phyloP scores from a whole-genome alignment of 2,329 filamentous ascomycete genomes.

The Neopestalotiopsis sp. region DNA sequence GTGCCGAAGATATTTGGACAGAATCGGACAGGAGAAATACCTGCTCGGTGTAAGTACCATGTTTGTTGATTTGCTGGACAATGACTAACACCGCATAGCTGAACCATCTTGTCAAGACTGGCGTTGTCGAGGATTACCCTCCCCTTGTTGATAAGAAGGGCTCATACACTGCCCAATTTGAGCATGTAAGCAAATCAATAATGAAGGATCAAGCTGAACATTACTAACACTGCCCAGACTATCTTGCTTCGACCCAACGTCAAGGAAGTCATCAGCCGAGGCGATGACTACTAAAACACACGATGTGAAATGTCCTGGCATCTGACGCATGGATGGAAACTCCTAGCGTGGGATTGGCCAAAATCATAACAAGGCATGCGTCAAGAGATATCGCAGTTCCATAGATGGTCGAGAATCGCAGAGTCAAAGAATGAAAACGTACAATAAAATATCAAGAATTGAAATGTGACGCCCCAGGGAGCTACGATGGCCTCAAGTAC shows the following conservation, averaged over 20 bases:
- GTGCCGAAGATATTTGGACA: slow-evolving; percentile 88
- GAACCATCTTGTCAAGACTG: slow-evolving; percentile 82
- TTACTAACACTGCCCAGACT: slow-evolving; percentile 53
- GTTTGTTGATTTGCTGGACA: neutral
- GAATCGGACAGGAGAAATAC: slow-evolving; percentile 94
- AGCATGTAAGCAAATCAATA: slow-evolving; percentile 75
- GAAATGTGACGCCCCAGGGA: too few relatives aligned
- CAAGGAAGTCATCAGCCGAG: slow-evolving; percentile 86
- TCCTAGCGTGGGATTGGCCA: neutral
- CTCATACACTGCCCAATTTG: slow-evolving; percentile 91
- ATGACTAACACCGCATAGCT: slow-evolving; percentile 56
- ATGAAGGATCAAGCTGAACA: neutral
- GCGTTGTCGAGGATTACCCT: slow-evolving; percentile 89
- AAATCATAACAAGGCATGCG: too few relatives aligned
- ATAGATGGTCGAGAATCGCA: too few relatives aligned
- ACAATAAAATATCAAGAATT: too few relatives aligned
- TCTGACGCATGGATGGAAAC: neutral
- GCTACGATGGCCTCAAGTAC: neutral
- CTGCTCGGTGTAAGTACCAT: slow-evolving; percentile 73
- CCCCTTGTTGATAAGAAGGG: slow-evolving; percentile 92
- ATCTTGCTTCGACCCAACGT: slow-evolving; percentile 79
- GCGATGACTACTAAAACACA: slow-evolving; percentile 77
- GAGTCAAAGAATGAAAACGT: too few relatives aligned
- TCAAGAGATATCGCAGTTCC: too few relatives aligned
- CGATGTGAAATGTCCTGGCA: neutral